These are phyloP conservation scores for Cucumis cinereus DNA, from an alignment of 306 rosid species.

Conservation along the genomic window DNA sequence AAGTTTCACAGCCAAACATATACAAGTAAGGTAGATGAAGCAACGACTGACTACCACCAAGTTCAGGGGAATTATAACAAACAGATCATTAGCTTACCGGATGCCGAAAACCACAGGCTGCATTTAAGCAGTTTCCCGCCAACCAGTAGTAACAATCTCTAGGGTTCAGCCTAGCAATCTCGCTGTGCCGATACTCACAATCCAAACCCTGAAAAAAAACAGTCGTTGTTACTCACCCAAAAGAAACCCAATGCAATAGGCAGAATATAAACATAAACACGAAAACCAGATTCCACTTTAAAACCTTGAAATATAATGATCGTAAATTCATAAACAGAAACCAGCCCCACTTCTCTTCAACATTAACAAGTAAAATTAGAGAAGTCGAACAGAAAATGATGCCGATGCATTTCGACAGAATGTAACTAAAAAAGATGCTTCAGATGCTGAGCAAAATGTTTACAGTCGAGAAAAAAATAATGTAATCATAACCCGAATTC, in stretches of 20 bases:
- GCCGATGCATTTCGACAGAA: neutral
- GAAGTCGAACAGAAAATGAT: neutral
- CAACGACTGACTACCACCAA: neutral
- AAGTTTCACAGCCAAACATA: neutral
- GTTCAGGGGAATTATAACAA: neutral
- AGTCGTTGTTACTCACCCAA: neutral
- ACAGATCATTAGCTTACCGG: constrained; percentile 46
- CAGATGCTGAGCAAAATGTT: constrained; percentile 21
- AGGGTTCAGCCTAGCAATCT: constrained; percentile 77
- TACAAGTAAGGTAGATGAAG: neutral
- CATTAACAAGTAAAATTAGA: neutral
- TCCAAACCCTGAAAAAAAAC: constrained; percentile 47
- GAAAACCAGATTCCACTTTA: neutral
- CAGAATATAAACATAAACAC: neutral
- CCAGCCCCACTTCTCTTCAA: neutral
- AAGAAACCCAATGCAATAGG: neutral
- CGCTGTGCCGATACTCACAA: constrained; percentile 82
- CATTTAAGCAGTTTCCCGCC: constrained; percentile 59
- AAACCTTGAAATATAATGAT: neutral
- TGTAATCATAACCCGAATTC: neutral
- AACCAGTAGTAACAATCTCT: constrained; percentile 93
- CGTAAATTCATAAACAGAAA: neutral
- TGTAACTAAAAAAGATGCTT: constrained; percentile 10
- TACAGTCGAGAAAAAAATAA: constrained; percentile 13
- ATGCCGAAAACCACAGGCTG: constrained; percentile 76